phyloP scores from a whole-genome alignment of 495 filamentous ascomycete genomes.

The Penicillium salamii region DNA sequence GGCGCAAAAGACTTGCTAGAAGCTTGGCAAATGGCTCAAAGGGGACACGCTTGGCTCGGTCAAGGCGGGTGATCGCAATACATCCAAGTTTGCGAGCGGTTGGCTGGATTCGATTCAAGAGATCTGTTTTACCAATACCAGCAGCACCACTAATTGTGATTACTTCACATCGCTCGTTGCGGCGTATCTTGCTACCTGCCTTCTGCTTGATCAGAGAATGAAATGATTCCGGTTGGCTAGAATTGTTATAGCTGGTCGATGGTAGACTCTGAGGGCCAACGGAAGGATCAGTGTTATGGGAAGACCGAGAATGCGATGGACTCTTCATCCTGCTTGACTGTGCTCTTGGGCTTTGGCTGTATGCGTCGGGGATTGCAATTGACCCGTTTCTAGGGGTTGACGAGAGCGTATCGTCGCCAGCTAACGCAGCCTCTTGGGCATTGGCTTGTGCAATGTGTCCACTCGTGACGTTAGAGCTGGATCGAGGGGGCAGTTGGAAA shows the following conservation, averaged over 20 bases:
- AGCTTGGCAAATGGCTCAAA: slow-evolving; percentile 81
- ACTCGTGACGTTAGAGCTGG: slow-evolving; percentile 33
- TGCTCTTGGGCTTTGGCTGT: slow-evolving; percentile 3
- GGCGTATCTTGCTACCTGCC: slow-evolving; percentile 55
- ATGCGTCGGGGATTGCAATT: slow-evolving; percentile 5
- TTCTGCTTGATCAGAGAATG: slow-evolving; percentile 37
- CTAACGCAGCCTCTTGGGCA: slow-evolving; percentile 37
- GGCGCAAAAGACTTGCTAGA: slow-evolving; percentile 78
- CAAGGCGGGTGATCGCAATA: slow-evolving; percentile 81
- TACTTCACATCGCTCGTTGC: slow-evolving; percentile 71
- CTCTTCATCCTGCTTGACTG: slow-evolving; percentile 31
- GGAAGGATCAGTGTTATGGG: slow-evolving; percentile 35
- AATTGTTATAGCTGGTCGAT: slow-evolving; percentile 24
- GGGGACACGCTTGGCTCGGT: slow-evolving; percentile 72
- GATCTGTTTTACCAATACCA: slow-evolving; percentile 79
- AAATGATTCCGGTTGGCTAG: slow-evolving; percentile 32
- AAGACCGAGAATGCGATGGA: slow-evolving; percentile 38
- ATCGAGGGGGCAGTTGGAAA: slow-evolving; percentile 44
- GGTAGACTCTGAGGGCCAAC: slow-evolving; percentile 24
- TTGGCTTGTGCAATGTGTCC: slow-evolving; percentile 29
- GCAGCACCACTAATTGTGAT: slow-evolving; percentile 72
- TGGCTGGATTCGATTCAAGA: slow-evolving; percentile 73
- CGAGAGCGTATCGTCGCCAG: slow-evolving; percentile 31
- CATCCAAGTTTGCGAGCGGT: slow-evolving; percentile 73
- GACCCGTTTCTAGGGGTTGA: slow-evolving; percentile 25